These are phyloP conservation scores for Apiospora kogelbergensis DNA, from an alignment of 2,329 filamentous ascomycete genomes.

Conservation along the genomic window DNA sequence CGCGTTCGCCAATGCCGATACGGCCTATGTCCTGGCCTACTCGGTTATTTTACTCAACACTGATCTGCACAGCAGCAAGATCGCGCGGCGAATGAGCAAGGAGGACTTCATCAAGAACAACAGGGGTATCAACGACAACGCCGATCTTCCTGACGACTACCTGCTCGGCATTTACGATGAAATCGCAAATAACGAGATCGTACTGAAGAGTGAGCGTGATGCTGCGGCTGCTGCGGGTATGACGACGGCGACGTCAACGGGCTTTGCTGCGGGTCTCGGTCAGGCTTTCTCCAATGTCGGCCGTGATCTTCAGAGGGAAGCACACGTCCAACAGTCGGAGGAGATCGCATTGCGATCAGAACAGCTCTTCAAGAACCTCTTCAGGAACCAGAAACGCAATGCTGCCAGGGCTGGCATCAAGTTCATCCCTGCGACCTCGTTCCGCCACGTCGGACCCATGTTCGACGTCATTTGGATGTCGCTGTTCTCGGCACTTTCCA, in stretches of 20 bases:
- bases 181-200: constrained; percentile 88
- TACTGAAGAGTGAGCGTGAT: constrained; percentile 88
- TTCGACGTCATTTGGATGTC: constrained; percentile 99
- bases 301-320: constrained; percentile 87
- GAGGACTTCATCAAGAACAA: constrained; percentile 99
- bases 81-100: constrained; percentile 84
- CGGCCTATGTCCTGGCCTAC: constrained; percentile 92
- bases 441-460: constrained; percentile 95
- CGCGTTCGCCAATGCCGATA: constrained; percentile 96
- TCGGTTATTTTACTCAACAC: constrained; percentile 97
- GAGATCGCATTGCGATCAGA: constrained; percentile 75
- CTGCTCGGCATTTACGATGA: constrained; percentile 88
- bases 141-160: constrained; percentile 91
- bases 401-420: constrained; percentile 66
- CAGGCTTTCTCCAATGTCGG: constrained; percentile 91
- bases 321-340: constrained; percentile 91
- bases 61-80: constrained; percentile 87
- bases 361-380: constrained; percentile 90
- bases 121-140: constrained; percentile 94
- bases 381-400: constrained; percentile 84
- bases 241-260: constrained; percentile 58
- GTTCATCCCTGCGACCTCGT: constrained; percentile 92
- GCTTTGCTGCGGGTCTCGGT: constrained; percentile 79
- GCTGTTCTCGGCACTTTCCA: constrained; percentile 91
- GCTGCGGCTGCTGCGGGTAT: constrained; percentile 78